Percentiles rank a stretch among this genome's conserved stretches.
These are phyloP conservation scores for Omphalotus guepiniiformis DNA, from an alignment of 768 basidiomycete species.

Conservation along the genomic window DNA sequence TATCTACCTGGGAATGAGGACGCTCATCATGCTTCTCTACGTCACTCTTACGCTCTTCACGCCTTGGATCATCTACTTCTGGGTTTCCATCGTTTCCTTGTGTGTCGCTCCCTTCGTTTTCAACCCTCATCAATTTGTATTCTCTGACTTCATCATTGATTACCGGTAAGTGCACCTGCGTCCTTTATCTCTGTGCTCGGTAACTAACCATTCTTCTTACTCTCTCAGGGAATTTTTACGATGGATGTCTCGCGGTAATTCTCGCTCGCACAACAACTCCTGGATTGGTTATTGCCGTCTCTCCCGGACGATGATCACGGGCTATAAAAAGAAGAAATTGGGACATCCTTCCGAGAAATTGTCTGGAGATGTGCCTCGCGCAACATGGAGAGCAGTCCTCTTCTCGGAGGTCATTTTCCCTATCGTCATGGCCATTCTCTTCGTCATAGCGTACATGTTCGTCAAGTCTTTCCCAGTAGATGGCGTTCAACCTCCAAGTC, in stretches of 20 bases:
- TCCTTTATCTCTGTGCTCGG: background rate
- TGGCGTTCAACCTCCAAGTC: conserved; percentile 68
- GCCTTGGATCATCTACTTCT: conserved; percentile 94
- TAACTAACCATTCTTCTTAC: conserved; percentile 6
- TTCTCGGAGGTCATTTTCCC: conserved; percentile 88
- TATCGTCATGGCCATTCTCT: conserved; percentile 77
- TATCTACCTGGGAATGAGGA: conserved; percentile 96
- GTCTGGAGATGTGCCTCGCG: conserved; percentile 91
- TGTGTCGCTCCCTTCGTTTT: conserved; percentile 97
- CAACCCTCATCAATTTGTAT: conserved; percentile 99
- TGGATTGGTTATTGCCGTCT: conserved; percentile 99
- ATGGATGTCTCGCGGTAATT: conserved; percentile 99
- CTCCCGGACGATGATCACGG: conserved; percentile 97
- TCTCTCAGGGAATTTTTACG: conserved; percentile 83
- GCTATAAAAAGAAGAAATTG: conserved; percentile 98
- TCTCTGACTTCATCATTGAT: conserved; percentile 96
- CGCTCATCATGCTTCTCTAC: conserved; percentile 87
- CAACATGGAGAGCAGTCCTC: conserved; percentile 86
- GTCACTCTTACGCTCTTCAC: conserved; percentile 92
- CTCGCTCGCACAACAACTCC: conserved; percentile 93
- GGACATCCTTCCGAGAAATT: conserved; percentile 97
- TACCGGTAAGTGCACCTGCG: conserved; percentile 54
- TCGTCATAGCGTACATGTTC: conserved; percentile 89
- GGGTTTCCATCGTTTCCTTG: conserved; percentile 89
- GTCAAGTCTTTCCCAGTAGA: conserved; percentile 80